A percentile compares a stretch with the other conserved stretches of the same genome.
These are phyloP conservation scores for Cystofilobasidium capitatum DNA, from an alignment of 768 basidiomycete species.

Conservation along the genomic window DNA sequence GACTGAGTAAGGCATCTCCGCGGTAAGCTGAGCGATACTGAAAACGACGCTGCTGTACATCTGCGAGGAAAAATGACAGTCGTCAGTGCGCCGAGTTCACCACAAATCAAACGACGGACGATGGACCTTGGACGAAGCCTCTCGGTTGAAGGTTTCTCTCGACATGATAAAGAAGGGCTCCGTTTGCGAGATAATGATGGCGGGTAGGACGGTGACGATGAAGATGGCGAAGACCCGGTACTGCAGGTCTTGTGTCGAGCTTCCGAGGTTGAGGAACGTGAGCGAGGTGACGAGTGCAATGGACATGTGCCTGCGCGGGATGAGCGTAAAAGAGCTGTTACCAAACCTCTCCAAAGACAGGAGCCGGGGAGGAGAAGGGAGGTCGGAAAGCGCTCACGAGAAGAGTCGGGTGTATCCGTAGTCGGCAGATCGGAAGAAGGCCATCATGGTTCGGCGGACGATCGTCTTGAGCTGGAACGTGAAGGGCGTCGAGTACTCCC, in stretches of 20 bases:
- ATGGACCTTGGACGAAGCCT: constrained; percentile 75
- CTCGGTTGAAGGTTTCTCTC: constrained; percentile 46
- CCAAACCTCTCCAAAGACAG: too few species aligned
- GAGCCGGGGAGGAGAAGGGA: background rate
- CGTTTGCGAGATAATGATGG: constrained; percentile 68
- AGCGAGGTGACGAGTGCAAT: constrained; percentile 50
- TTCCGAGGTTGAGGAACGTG: constrained; percentile 66
- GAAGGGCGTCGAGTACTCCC: constrained; percentile 53
- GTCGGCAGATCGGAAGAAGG: constrained; percentile 59
- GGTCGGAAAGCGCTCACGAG: background rate
- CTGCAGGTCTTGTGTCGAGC: constrained; percentile 57
- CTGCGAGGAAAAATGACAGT: background rate
- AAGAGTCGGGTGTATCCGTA: constrained; percentile 12
- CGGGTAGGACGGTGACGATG: constrained; percentile 51
- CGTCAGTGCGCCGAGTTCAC: background rate
- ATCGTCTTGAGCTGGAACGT: constrained; percentile 63
- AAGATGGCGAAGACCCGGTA: constrained; percentile 68
- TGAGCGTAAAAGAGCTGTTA: too few species aligned
- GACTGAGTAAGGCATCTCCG: constrained; percentile 68
- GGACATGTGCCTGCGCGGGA: constrained; percentile 51
- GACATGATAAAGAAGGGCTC: constrained; percentile 75
- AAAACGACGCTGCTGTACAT: constrained; percentile 46
- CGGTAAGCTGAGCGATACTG: constrained; percentile 66
- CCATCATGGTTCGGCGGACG: constrained; percentile 47
- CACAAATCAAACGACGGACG: constrained; percentile 51